Percentiles rank a stretch among this genome's conserved stretches.
phyloP scores from a whole-genome alignment of 371 early-diverging fungal species.

The Rhizopus microsporus region DNA sequence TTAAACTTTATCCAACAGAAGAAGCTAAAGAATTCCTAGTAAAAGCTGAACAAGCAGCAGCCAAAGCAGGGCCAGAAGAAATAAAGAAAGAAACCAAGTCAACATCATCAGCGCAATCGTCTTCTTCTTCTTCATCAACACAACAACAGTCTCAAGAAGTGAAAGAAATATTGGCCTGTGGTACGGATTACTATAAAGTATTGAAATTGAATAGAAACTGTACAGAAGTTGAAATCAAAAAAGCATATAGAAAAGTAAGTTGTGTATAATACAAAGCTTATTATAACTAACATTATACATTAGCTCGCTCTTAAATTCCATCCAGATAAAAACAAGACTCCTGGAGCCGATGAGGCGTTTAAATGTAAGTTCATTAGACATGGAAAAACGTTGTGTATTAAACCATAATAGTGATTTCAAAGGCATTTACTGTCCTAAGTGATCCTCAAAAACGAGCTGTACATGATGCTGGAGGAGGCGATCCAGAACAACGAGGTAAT shows the following conservation, averaged over 20 bases:
- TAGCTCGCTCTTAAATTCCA: slow-evolving; percentile 95
- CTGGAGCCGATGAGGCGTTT: slow-evolving; percentile 97
- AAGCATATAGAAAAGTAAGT: slow-evolving; percentile 91
- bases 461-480: slow-evolving; percentile 87
- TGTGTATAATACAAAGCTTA: neutral
- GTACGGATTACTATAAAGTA: slow-evolving; percentile 87
- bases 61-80: slow-evolving; percentile 4
- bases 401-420: slow-evolving; percentile 70
- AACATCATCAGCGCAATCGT: slow-evolving; percentile 16
- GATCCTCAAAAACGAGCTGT: slow-evolving; percentile 86
- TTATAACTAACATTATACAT: neutral
- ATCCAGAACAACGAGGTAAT: slow-evolving; percentile 54
- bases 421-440: slow-evolving; percentile 88
- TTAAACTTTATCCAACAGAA: slow-evolving; percentile 74
- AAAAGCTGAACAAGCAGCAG: slow-evolving; percentile 43
- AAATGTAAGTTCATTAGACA: slow-evolving; percentile 62
- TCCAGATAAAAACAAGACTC: slow-evolving; percentile 96
- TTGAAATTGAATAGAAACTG: slow-evolving; percentile 83
- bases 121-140: slow-evolving; percentile 51
- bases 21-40: slow-evolving; percentile 65
- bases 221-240: slow-evolving; percentile 89
- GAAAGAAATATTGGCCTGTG: slow-evolving; percentile 68
- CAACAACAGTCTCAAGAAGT: slow-evolving; percentile 81
- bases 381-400: neutral
- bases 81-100: slow-evolving; percentile 2